Evolutionary conservation across 257 asterid genomes (phyloP).

Genomic region (Knoxia roxburghii): DNA sequence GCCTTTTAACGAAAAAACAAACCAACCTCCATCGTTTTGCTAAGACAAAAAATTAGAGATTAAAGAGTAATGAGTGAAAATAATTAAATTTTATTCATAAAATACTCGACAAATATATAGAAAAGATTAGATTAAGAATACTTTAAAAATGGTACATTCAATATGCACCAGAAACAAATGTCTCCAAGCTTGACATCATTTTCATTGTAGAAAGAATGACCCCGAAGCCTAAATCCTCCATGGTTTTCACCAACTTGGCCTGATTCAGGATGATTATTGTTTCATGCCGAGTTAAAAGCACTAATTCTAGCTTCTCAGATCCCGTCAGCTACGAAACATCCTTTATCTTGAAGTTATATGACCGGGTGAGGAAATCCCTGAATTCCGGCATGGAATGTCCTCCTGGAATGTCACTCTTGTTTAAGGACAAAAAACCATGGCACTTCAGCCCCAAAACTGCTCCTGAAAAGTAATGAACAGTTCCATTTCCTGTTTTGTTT

Average conservation of each 20-base stretch:
- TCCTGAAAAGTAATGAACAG: constrained; percentile 51
- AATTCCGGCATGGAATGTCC: constrained; percentile 41
- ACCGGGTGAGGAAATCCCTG: constrained; percentile 27
- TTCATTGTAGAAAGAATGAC: neutral
- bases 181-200: constrained; percentile 23
- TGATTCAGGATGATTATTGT: constrained; percentile 46
- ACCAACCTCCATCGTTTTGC: too few relatives aligned
- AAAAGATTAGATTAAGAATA: too few relatives aligned
- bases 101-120: too few relatives aligned
- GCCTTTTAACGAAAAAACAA: too few relatives aligned
- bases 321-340: constrained; percentile 29
- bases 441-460: constrained; percentile 44
- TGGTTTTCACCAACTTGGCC: constrained; percentile 34
- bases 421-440: constrained; percentile 41
- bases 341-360: constrained; percentile 24
- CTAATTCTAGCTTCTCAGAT: constrained; percentile 18
- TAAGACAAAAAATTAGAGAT: too few relatives aligned
- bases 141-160: too few relatives aligned
- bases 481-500: constrained; percentile 8
- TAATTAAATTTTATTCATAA: too few relatives aligned
- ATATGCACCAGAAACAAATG: too few relatives aligned
- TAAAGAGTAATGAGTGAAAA: too few relatives aligned
- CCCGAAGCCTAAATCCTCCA: constrained; percentile 38
- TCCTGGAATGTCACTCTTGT: constrained; percentile 32
- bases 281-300: constrained; percentile 38